Evolutionary conservation across 371 early-diverging fungal species (phyloP), one percentile per base, ranked within the genome.

Genomic region (Phascolomyces articulosus): DNA sequence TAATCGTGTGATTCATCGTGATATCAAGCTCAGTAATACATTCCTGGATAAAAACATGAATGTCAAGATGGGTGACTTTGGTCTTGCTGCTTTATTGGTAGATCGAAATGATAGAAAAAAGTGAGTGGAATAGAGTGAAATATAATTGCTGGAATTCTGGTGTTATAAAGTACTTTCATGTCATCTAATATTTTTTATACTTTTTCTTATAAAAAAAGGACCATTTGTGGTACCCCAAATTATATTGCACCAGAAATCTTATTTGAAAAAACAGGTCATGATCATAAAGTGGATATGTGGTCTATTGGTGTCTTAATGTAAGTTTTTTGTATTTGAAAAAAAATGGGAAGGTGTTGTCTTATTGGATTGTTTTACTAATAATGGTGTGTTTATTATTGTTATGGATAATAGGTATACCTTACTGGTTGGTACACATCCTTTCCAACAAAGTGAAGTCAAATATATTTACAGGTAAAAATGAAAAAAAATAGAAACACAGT

Each of bases 161-260:
- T n/a, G n/a, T n/a, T n/a, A n/a, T n/a, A n/a, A n/a, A n/a, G n/a
- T n/a, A n/a, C n/a, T n/a, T n/a, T n/a, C n/a, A n/a, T n/a, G n/a
- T n/a, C n/a, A n/a, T n/a, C 7, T 58, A 49, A 47, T 57, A 11
- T 34, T 34, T 0, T 34, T 34, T 34, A 6, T 9, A 9, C 11
- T 34, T 34, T 34, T 34, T 31, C 10, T 31, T 31, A 6, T 31
- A 31, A 31, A 34, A 34, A 68, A 40, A 93, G 92, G 68, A 98
- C 97, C 0, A 91, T 96, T 49, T 99, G 95, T 71, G 99, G 99
- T 15, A 99, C 99, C 3, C 99, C 99, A 7, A 99, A 99, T 69
- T 99, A 98, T 71, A 95, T 99, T 65, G 99, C 99, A 2, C 99
- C 99, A 0, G 99, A 99, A 74, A 91, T 99, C 29, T 78, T 99